phyloP scores from a whole-genome alignment of 495 filamentous ascomycete species.

The Antarctomyces pellizariae region DNA sequence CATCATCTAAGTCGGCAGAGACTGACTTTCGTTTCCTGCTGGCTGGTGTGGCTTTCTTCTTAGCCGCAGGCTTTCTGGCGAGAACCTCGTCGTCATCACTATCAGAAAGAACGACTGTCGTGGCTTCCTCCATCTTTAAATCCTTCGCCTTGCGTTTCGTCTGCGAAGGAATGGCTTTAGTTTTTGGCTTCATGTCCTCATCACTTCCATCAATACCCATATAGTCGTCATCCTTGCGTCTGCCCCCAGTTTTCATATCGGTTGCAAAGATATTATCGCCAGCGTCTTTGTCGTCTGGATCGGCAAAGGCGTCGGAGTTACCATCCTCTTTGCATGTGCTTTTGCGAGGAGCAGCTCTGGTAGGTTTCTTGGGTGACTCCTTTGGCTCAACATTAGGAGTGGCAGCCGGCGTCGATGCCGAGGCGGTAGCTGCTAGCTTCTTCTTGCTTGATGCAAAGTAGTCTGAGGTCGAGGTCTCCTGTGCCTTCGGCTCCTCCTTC shows the following conservation, averaged over 20 bases:
- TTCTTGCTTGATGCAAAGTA: constrained; percentile 39
- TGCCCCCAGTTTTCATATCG: constrained; percentile 30
- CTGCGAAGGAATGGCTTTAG: constrained; percentile 21
- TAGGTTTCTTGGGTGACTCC: constrained; percentile 14
- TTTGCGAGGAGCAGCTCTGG: constrained; percentile 14
- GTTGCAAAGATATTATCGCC: constrained; percentile 52
- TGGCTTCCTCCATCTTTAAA: constrained; percentile 21
- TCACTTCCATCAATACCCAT: constrained; percentile 36
- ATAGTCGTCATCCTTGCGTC: constrained; percentile 45
- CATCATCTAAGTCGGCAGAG: constrained; percentile 21
- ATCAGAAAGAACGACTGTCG: constrained; percentile 9
- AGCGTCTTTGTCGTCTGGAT: constrained; percentile 37
- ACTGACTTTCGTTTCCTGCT: constrained; percentile 15
- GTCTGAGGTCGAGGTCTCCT: constrained; percentile 31
- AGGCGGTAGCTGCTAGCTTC: constrained; percentile 16
- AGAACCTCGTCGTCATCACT: constrained; percentile 16
- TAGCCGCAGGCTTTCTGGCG: constrained; percentile 15
- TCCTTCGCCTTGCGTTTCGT: constrained; percentile 18
- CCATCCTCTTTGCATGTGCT: no score
- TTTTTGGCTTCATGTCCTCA: constrained; percentile 24
- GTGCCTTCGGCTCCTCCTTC: constrained; percentile 22
- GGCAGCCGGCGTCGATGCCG: constrained; percentile 8
- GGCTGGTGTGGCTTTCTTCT: constrained; percentile 14
- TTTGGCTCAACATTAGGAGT: constrained; percentile 12
- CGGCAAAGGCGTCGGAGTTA: constrained; percentile 25